These are phyloP conservation scores for Aspergillus tanneri DNA, from an alignment of 2,329 filamentous ascomycete genomes.

Conservation along the genomic window DNA sequence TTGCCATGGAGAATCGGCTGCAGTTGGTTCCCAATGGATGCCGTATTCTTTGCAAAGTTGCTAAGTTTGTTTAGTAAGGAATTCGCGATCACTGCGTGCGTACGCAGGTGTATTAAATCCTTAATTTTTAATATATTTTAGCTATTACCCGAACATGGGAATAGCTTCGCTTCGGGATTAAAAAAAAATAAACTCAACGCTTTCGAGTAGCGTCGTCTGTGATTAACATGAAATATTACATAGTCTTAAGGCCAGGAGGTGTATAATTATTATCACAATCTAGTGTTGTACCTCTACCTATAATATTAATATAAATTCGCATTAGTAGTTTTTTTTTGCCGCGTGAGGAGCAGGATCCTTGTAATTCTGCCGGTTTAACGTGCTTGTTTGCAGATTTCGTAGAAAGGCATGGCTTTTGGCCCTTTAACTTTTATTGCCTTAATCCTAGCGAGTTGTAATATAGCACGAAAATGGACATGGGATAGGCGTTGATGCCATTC, in stretches of 20 bases:
- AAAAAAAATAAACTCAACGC: not conserved
- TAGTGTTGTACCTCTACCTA: not conserved
- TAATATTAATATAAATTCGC: not conserved
- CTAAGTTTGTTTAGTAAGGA: not conserved
- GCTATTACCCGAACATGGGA: not conserved
- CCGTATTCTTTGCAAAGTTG: not conserved
- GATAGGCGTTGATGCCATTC: constrained; percentile 2
- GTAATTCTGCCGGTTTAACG: not conserved
- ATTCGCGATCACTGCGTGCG: not conserved
- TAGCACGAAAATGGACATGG: not conserved
- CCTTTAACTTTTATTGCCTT: not conserved
- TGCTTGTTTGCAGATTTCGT: not conserved
- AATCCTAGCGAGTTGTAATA: not conserved
- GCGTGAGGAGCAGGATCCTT: not conserved
- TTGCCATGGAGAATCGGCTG: not conserved
- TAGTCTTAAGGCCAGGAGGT: not conserved
- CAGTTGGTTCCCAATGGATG: not conserved
- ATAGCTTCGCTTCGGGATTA: not conserved
- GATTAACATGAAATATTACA: not conserved
- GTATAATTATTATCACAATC: not conserved
- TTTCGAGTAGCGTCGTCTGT: not conserved
- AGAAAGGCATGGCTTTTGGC: not conserved
- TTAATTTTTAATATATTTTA: not conserved
- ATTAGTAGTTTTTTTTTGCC: not conserved
- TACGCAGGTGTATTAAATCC: not conserved